phyloP scores from a whole-genome alignment of 345 rosid species.

The thale cress (Arabidopsis thaliana) region DNA sequence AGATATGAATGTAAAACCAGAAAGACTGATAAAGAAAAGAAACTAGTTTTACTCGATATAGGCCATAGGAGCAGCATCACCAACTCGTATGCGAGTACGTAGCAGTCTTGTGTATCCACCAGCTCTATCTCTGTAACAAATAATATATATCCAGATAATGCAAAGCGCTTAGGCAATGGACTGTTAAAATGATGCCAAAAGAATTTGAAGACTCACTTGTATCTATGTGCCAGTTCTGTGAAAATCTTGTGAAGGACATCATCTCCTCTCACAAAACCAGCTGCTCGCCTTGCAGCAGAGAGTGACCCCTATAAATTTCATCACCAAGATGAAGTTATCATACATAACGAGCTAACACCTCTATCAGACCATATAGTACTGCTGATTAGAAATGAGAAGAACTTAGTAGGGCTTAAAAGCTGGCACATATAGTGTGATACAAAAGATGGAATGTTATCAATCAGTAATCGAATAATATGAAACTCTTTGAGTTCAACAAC shows the following conservation, averaged over 20 bases:
- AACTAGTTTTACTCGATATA: slow-evolving; percentile 70
- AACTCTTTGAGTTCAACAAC: neutral
- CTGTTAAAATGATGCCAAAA: neutral
- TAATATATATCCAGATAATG: neutral
- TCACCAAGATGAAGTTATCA: neutral
- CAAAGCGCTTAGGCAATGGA: slow-evolving; percentile 12
- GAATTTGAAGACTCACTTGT: slow-evolving; percentile 56
- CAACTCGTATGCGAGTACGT: slow-evolving; percentile 85
- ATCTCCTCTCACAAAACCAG: slow-evolving; percentile 93
- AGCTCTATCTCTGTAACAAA: slow-evolving; percentile 69
- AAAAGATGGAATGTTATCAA: neutral
- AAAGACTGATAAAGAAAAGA: neutral
- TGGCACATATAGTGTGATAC: neutral
- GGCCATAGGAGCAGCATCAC: slow-evolving; percentile 96
- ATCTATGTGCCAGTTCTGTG: slow-evolving; percentile 85
- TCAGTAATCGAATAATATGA: neutral
- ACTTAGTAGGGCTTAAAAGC: neutral
- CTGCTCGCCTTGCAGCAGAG: slow-evolving; percentile 79
- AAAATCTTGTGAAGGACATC: slow-evolving; percentile 90
- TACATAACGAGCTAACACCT: neutral
- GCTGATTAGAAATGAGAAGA: neutral
- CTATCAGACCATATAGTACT: neutral
- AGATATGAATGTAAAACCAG: neutral
- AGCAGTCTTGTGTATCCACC: slow-evolving; percentile 94
- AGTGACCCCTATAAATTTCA: slow-evolving; percentile 64